Evolutionary conservation across 306 rosid species (phyloP), one percentile per base, ranked within the genome.

Genomic region (Glycyrrhiza uralensis): DNA sequence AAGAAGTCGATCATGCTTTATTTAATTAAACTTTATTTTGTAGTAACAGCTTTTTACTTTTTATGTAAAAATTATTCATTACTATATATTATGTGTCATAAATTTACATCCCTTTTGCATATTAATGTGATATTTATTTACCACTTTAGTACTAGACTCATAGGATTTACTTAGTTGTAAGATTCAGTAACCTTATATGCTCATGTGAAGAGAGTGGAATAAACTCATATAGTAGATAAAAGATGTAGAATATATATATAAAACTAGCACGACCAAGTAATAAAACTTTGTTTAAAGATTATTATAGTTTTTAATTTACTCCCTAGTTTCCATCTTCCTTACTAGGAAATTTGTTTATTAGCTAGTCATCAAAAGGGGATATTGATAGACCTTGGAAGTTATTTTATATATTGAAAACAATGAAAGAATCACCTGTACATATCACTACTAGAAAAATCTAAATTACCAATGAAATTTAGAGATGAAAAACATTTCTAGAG

Each of bases 1-100:
- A 78, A 63, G 69, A n/a, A n/a, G n/a, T n/a, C n/a, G n/a, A n/a
- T 57, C 67, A 57, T 61, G 56, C 51, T 63, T 67, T 79, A 82
- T 61, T 55, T 47, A 13, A 19, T 55, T 56, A 20, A 38, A 11
- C 80, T 38, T 70, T 74, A 8, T 78, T 38, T 42, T 63, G 15
- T 33, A 17, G 49, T 20, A 47, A 30, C 69, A 73, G 52, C 72
- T 51, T 65, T 50, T 63, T 42, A 2, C 57, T 29, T 56, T 64
- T 10, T 38, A 6, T 54, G 64, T 61, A 17, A 60, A n/a, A 44
- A 68, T 11, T 77, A 67, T 82, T 67, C 47, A 35, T 20, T 67
- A 41, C 14, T 58, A 44, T 44, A 18, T 36, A 19, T 46, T 65
- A 44, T 69, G 11, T 30, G 12, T 66, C 52, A 62, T 60, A 65